Evolutionary conservation across 2,329 filamentous ascomycete species (phyloP).

Genomic region (Xylariaceae sp.): DNA sequence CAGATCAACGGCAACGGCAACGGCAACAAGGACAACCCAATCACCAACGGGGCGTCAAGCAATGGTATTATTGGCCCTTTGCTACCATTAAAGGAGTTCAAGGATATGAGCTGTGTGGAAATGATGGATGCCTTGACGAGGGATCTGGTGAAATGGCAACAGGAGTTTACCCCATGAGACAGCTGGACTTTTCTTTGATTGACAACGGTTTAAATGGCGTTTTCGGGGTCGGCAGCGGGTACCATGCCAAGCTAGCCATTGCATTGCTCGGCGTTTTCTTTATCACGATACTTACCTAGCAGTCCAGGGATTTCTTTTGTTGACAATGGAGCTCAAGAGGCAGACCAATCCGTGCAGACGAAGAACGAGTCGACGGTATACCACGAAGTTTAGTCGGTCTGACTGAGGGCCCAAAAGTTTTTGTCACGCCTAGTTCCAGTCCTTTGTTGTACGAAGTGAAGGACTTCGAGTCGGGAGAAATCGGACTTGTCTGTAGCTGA

Average conservation of each 20-base stretch:
- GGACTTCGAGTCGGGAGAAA: too few species aligned
- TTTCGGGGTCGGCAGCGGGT: constrained; percentile 6
- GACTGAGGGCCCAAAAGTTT: not conserved
- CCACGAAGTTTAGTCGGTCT: too few species aligned
- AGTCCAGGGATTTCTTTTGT: too few species aligned
- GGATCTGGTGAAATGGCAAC: constrained; percentile 81
- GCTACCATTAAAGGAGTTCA: constrained; percentile 54
- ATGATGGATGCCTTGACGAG: constrained; percentile 88
- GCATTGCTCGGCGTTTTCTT: constrained; percentile 21
- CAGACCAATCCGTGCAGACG: too few species aligned
- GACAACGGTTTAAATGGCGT: constrained; percentile 1
- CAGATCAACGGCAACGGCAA: constrained; percentile 34
- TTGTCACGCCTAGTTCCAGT: too few species aligned
- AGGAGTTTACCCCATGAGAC: constrained; percentile 49
- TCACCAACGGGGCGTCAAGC: constrained; percentile 25
- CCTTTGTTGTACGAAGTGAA: too few species aligned
- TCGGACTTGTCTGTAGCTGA: too few species aligned
- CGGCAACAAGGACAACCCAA: constrained; percentile 8
- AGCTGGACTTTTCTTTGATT: not conserved
- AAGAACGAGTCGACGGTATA: too few species aligned
- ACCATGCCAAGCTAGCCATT: constrained; percentile 12
- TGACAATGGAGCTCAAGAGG: not conserved
- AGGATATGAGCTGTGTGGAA: constrained; percentile 70
- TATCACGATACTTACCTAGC: not conserved
- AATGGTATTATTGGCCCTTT: constrained; percentile 27